Base-by-base conservation (phyloP, 2,329 filamentous ascomycete species). In the Boeremia exigua region DNA sequence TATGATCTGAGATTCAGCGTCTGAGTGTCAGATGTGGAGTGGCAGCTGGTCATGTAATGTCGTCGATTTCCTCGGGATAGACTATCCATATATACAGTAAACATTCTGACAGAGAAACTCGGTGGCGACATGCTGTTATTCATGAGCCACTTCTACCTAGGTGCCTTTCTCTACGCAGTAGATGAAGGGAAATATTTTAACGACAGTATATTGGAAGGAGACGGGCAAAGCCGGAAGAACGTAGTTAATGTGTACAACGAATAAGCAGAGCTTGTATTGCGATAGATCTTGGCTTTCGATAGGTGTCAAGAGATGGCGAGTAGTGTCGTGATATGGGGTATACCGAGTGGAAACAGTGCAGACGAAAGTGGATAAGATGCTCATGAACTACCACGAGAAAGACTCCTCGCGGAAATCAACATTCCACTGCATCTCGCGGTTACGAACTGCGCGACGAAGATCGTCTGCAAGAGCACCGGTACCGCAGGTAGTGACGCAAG, bases 401-500 rank as follows among this genome's bases (percentile, higher is more conserved):
- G 88, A 88, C 75, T 93, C 89, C 77, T 94, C 90, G 58, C 90
- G 83, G 73, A 93, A 92, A 69, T 93, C 90, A 50, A 93, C 86
- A 56, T 86, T 85, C 61, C 85, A 86, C 42, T 81, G 76, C 60
- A 86, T 81, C 72, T 90, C 86, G 63, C 86, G 82, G 47, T 80
- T 81, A 56, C 90, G 82, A 40, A 90, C 87, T 11, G 87, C 87
- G 48, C 81, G 79, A 48, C 90, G 81, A 36, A 93, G 88, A 75
- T 92, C 89, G 66, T 94, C 90, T 59, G 87, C 88, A 48, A 94
- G 79, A 10, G 84, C 82, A 48, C 90, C 90, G 4, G 88, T 88
- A 12, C 90, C 90, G 67, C 90, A 93, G 2, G 92, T 89, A 14
- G 88, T 89, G 39, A 98, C 92, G 19, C 86, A 90, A 86, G 97